These are phyloP conservation scores for Aspergillus cejpii DNA, from an alignment of 2,329 filamentous ascomycete genomes.

Conservation along the genomic window DNA sequence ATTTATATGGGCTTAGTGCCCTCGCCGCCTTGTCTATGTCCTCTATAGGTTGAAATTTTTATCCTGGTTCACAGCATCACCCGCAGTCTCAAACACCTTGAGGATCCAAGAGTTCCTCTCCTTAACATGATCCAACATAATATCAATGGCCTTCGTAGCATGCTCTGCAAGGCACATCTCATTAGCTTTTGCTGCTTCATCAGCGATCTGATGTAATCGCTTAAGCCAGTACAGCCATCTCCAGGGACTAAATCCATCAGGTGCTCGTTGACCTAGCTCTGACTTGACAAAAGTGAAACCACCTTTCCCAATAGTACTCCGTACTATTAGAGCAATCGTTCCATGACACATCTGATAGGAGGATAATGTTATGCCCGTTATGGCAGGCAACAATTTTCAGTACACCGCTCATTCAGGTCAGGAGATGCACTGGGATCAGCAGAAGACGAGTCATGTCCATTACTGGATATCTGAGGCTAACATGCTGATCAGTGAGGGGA, in stretches of 20 bases:
- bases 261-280: conserved; percentile 19
- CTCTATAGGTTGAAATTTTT: no score
- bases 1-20: no score
- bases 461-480: no score
- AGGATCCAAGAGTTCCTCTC: conserved; percentile 15
- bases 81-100: conserved; percentile 2
- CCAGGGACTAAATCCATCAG: conserved; percentile 21
- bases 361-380: conserved; percentile 14
- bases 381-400: no score
- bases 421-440: no score
- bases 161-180: conserved; percentile 17
- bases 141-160: conserved; percentile 16
- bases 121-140: conserved; percentile 13
- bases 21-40: no score
- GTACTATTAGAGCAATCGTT: conserved; percentile 19
- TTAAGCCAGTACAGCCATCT: conserved; percentile 26
- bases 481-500: neutral
- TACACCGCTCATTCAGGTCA: no score
- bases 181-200: conserved; percentile 14
- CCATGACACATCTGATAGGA: conserved; percentile 18
- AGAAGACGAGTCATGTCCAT: no score
- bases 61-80: conserved; percentile 1
- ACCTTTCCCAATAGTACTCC: conserved; percentile 9
- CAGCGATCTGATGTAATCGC: conserved; percentile 20
- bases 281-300: conserved; percentile 18